These are phyloP conservation scores for Puya raimondii DNA, from an alignment of 176 grass and related monocot genomes.

Conservation along the genomic window DNA sequence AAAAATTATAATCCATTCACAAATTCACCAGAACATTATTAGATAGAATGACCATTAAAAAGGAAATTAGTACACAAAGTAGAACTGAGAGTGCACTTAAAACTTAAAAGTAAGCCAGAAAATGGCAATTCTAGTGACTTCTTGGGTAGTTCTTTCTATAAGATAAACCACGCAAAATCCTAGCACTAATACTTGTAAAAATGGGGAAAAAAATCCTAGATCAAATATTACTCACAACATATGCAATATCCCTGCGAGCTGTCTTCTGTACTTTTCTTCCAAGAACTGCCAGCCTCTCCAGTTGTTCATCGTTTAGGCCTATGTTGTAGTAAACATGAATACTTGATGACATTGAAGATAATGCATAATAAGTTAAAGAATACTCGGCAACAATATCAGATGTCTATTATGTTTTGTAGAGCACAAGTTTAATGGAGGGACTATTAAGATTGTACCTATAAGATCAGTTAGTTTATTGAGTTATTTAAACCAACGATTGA, in stretches of 20 bases:
- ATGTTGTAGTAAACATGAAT: background rate
- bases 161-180: background rate
- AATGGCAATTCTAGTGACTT: no score
- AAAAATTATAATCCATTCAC: no score
- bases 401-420: no score
- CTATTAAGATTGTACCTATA: no score
- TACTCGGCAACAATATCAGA: background rate
- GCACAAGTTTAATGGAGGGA: no score
- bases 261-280: slow-evolving; percentile 72
- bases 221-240: slow-evolving; percentile 49
- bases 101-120: no score
- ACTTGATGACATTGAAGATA: background rate
- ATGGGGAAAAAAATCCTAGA: background rate
- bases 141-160: background rate
- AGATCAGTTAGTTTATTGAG: no score
- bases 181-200: background rate
- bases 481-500: no score
- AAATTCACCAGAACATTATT: no score
- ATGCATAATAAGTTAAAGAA: background rate
- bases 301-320: slow-evolving; percentile 62
- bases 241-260: slow-evolving; percentile 80
- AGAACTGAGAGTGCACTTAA: no score
- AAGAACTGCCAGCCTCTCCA: slow-evolving; percentile 68
- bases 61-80: no score
- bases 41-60: no score